Percentiles rank a stretch among this genome's conserved stretches.
Conservation (phyloP, 2,329 filamentous ascomycete species). For the Sporothrix phasma region DNA sequence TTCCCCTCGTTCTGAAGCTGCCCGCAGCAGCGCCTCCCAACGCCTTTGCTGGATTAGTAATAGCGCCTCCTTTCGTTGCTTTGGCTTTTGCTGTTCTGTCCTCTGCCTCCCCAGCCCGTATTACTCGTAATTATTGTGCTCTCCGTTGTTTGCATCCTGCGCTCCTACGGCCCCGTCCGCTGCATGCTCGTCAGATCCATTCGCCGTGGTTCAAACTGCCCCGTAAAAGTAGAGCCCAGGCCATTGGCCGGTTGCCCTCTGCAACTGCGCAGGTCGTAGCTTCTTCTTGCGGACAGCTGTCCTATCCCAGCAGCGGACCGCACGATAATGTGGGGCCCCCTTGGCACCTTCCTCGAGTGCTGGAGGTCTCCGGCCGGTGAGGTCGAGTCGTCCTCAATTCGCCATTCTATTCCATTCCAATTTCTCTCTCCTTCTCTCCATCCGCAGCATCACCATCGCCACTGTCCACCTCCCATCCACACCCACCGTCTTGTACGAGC, state of each 20-base stretch:
- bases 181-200: neutral
- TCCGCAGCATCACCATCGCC: constrained; percentile 5
- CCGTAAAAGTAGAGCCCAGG: neutral
- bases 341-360: constrained; percentile 5
- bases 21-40: neutral
- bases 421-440: constrained; percentile 4
- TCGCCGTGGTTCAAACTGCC: neutral
- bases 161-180: neutral
- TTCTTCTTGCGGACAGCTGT: constrained; percentile 14
- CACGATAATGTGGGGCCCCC: constrained; percentile 7
- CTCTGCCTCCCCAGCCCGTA: neutral
- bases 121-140: too few species aligned
- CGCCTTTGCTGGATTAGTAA: neutral
- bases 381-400: constrained; percentile 10
- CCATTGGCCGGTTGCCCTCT: constrained; percentile 7
- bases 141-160: neutral
- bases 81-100: neutral
- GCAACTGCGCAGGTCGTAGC: constrained; percentile 1
- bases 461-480: neutral
- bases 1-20: neutral
- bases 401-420: neutral
- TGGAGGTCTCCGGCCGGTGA: neutral
- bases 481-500: neutral
- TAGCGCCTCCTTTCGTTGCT: neutral
- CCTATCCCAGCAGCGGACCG: neutral